Conservation (phyloP, 169 alveolate genomes). For the Perkinsus olseni region DNA sequence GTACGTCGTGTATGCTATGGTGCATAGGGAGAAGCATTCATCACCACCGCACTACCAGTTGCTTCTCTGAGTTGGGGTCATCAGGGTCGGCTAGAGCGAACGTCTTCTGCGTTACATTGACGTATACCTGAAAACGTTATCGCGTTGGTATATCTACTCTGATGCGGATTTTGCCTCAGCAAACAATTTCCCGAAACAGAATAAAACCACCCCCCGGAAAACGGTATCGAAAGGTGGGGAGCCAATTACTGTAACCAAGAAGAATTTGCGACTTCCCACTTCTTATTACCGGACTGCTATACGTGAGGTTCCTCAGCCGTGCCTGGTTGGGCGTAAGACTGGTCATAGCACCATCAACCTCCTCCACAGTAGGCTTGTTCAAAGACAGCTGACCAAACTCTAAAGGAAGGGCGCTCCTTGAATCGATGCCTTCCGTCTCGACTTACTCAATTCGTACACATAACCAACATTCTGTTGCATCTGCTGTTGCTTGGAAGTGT, state of each 20-base stretch:
- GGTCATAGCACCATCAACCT: constrained; percentile 71
- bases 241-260: too few relatives aligned
- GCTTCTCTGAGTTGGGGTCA: constrained; percentile 11
- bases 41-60: too few relatives aligned
- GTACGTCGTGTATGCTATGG: too few relatives aligned
- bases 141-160: too few relatives aligned
- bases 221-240: too few relatives aligned
- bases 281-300: constrained; percentile 44
- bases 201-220: too few relatives aligned
- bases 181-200: too few relatives aligned
- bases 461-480: background rate
- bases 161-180: too few relatives aligned
- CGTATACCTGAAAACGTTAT: constrained; percentile 63
- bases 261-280: too few relatives aligned
- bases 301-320: constrained; percentile 88
- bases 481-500: background rate
- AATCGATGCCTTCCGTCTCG: background rate
- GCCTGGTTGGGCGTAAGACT: constrained; percentile 94
- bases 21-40: too few relatives aligned
- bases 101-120: constrained; percentile 70
- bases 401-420: constrained; percentile 17
- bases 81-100: constrained; percentile 21
- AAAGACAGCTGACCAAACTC: constrained; percentile 85
- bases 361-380: constrained; percentile 80
- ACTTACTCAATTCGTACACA: background rate